phyloP scores from a whole-genome alignment of 768 basidiomycete genomes.

The Trametes coccinea region DNA sequence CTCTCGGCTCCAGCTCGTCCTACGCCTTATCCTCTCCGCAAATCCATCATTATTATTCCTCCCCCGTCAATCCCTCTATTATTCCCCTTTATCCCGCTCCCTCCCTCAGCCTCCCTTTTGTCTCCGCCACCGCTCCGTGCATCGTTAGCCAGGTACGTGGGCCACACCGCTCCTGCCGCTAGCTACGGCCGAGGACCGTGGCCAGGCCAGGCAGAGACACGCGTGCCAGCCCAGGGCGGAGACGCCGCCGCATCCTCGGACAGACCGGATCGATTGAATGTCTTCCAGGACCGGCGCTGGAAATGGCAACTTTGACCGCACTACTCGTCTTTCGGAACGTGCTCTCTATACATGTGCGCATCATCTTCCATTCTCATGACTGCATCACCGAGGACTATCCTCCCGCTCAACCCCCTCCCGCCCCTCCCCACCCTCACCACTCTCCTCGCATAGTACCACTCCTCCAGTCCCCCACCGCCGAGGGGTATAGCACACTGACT shows the following conservation, averaged over 20 bases:
- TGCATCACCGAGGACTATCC: conserved; percentile 12
- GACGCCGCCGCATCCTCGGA: conserved; percentile 15
- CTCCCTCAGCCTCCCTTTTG: conserved; percentile 1
- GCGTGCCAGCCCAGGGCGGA: background rate
- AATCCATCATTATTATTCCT: background rate
- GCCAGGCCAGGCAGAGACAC: too few relatives aligned
- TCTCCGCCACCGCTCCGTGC: background rate
- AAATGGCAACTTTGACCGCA: conserved; percentile 16
- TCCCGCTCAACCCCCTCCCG: conserved; percentile 2
- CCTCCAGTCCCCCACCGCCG: background rate
- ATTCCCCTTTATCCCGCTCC: conserved; percentile 1
- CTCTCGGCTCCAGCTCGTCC: conserved; percentile 14
- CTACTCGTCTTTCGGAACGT: conserved; percentile 17
- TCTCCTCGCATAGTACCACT: background rate
- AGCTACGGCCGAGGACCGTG: too few relatives aligned
- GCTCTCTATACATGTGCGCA: conserved; percentile 24
- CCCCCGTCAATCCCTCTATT: conserved; percentile 7
- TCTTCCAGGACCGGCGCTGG: conserved; percentile 6
- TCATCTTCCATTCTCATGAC: conserved; percentile 28
- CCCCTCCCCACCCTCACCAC: background rate
- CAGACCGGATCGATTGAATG: conserved; percentile 24
- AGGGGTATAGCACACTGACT: background rate
- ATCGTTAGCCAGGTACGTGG: too few relatives aligned
- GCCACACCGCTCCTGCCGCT: too few relatives aligned
- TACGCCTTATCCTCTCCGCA: conserved; percentile 18